phyloP scores from a whole-genome alignment of 441 rosid genomes.

The Croton laevigatus region DNA sequence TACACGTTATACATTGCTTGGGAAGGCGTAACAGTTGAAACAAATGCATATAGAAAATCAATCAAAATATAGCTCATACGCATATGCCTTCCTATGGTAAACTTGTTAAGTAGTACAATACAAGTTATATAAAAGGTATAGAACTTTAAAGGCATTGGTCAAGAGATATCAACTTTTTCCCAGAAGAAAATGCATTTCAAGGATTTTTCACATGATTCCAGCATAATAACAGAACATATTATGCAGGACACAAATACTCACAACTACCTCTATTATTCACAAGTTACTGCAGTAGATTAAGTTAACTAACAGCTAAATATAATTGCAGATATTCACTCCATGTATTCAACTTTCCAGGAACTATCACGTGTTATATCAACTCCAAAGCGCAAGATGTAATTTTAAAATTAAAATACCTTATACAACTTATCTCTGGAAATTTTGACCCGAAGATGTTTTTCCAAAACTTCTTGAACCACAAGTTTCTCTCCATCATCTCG shows the following conservation, averaged over 20 bases:
- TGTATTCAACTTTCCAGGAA: background rate
- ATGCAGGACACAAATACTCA: background rate
- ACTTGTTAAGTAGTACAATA: background rate
- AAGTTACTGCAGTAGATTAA: background rate
- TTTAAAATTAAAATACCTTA: constrained; percentile 45
- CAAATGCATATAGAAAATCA: background rate
- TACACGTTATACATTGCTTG: background rate
- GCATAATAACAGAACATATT: background rate
- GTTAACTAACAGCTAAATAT: background rate
- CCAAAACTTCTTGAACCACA: constrained; percentile 79
- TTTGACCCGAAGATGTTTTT: constrained; percentile 61
- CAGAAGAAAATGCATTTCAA: constrained; percentile 1
- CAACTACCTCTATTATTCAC: background rate
- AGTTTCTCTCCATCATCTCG: constrained; percentile 82
- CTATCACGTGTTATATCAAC: background rate
- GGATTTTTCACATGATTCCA: background rate
- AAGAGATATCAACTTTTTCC: background rate
- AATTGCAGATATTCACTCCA: background rate
- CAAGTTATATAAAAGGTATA: background rate
- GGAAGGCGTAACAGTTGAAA: background rate
- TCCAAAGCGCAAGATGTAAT: constrained; percentile 4
- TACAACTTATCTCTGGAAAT: constrained; percentile 68
- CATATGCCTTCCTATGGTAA: background rate
- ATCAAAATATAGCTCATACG: background rate
- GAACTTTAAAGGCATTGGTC: background rate